These are phyloP conservation scores for Pisolithus microcarpus DNA, from an alignment of 768 basidiomycete genomes.

Conservation along the genomic window DNA sequence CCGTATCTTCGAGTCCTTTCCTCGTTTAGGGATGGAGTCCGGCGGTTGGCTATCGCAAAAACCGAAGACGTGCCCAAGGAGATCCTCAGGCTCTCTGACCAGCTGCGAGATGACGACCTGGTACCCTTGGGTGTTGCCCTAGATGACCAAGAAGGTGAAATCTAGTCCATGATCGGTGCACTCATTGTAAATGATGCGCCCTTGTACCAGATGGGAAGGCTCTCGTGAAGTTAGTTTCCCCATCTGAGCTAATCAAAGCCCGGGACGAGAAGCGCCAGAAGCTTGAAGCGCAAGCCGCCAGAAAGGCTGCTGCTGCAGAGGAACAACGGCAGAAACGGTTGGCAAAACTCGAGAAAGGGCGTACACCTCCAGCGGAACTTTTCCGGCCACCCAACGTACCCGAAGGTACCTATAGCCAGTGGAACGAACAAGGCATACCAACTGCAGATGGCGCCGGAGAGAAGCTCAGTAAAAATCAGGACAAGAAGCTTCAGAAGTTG, in stretches of 20 bases:
- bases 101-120: slow-evolving; percentile 81
- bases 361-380: slow-evolving; percentile 62
- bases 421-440: slow-evolving; percentile 83
- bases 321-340: slow-evolving; percentile 60
- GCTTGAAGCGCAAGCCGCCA: slow-evolving; percentile 66
- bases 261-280: slow-evolving; percentile 84
- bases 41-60: slow-evolving; percentile 71
- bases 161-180: neutral
- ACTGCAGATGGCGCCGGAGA: slow-evolving; percentile 78
- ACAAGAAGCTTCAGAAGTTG: slow-evolving; percentile 74
- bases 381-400: slow-evolving; percentile 78
- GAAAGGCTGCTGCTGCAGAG: slow-evolving; percentile 66
- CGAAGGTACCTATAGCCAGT: slow-evolving; percentile 69
- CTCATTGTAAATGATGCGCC: neutral
- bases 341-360: slow-evolving; percentile 82
- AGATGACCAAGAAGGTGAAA: slow-evolving; percentile 89
- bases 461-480: slow-evolving; percentile 73
- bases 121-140: slow-evolving; percentile 93
- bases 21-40: slow-evolving; percentile 85
- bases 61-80: slow-evolving; percentile 62
- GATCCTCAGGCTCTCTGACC: slow-evolving; percentile 82
- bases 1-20: slow-evolving; percentile 84
- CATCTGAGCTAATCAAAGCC: slow-evolving; percentile 71
- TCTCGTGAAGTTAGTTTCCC: slow-evolving; percentile 84
- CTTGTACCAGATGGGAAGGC: slow-evolving; percentile 74